Evolutionary conservation across 106 monocot species (phyloP).

Genomic region (Acorus gramineus): DNA sequence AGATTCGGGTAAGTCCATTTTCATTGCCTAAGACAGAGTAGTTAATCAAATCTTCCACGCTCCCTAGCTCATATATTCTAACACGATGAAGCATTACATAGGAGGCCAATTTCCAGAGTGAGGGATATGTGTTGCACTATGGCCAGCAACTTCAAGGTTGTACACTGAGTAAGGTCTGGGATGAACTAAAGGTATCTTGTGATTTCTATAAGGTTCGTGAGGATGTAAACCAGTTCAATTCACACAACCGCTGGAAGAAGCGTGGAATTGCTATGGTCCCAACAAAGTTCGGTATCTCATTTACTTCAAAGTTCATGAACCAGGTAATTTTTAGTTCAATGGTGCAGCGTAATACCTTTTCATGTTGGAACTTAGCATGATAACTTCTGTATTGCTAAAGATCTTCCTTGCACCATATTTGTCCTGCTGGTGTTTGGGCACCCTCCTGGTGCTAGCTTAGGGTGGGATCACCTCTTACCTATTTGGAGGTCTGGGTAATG

Average conservation of each 20-base stretch:
- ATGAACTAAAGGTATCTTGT: slow-evolving; percentile 72
- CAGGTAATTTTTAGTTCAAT: slow-evolving; percentile 31
- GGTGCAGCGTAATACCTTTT: too few species aligned
- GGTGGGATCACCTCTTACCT: too few species aligned
- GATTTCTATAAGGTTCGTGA: slow-evolving; percentile 52
- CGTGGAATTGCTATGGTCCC: slow-evolving; percentile 88
- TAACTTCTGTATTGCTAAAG: too few species aligned
- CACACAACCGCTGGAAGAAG: slow-evolving; percentile 77
- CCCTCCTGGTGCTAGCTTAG: too few species aligned
- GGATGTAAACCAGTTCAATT: slow-evolving; percentile 43
- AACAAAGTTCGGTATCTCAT: slow-evolving; percentile 98
- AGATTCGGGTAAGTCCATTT: slow-evolving; percentile 51
- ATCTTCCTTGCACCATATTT: too few species aligned
- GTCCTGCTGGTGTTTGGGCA: too few species aligned
- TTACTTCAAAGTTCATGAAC: slow-evolving; percentile 78
- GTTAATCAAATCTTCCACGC: background rate
- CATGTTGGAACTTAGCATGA: too few species aligned
- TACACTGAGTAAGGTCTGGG: slow-evolving; percentile 60
- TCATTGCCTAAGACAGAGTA: background rate
- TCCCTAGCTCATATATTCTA: slow-evolving; percentile 3
- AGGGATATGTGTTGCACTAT: slow-evolving; percentile 67
- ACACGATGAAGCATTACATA: slow-evolving; percentile 8
- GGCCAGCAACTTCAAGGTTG: slow-evolving; percentile 69
- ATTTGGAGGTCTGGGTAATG: too few species aligned
- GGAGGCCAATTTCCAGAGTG: slow-evolving; percentile 83